Evolutionary conservation across 345 rosid genomes (phyloP).

Genomic region (Eucalyptus curtisii): DNA sequence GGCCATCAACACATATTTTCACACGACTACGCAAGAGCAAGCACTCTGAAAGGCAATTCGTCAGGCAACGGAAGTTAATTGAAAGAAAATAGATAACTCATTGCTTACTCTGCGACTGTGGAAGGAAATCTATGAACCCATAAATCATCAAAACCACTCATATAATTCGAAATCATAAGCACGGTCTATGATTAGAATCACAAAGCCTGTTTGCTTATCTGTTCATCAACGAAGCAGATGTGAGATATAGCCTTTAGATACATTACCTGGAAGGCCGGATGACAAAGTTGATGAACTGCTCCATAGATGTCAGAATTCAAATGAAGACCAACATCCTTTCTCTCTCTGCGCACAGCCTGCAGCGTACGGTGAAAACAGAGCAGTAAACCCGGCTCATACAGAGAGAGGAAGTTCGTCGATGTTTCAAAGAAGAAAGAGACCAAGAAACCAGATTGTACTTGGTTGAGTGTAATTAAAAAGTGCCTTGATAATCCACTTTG

Average conservation of each 20-base stretch:
- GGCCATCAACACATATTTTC: constrained; percentile 1
- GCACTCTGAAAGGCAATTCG: background rate
- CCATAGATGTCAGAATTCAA: constrained; percentile 25
- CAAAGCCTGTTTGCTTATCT: background rate
- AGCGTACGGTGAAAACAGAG: background rate
- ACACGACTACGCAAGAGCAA: background rate
- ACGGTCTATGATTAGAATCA: background rate
- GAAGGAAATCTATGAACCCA: background rate
- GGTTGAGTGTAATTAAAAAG: background rate
- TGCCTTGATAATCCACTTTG: too few species aligned
- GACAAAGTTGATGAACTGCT: constrained; percentile 81
- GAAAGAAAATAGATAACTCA: background rate
- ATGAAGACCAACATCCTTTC: background rate
- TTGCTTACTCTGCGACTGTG: background rate
- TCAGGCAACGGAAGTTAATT: background rate
- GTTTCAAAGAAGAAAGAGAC: background rate
- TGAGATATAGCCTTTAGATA: background rate
- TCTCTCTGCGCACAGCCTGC: background rate
- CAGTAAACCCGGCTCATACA: background rate
- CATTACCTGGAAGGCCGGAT: constrained; percentile 85
- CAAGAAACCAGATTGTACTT: background rate
- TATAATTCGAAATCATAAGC: background rate
- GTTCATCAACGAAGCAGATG: background rate
- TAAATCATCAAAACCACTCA: background rate
- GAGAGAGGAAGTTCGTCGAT: background rate